phyloP scores from a whole-genome alignment of 352 stramenopile genomes.

The Phytopythium mirpurense region DNA sequence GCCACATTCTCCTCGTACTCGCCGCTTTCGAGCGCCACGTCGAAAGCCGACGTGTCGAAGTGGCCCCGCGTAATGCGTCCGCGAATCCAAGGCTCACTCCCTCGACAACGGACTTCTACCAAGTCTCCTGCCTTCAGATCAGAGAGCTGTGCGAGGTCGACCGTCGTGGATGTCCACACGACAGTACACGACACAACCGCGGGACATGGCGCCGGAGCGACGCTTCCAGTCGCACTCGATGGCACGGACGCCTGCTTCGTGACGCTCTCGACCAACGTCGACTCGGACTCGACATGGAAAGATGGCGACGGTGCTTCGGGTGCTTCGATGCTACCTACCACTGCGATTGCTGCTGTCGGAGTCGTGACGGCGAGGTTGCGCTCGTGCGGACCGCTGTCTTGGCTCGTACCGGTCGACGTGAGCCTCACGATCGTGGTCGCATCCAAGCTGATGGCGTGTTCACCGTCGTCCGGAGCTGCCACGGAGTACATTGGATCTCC shows the following conservation, averaged over 20 bases:
- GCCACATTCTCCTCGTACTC: constrained; percentile 20
- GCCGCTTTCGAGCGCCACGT: constrained; percentile 24
- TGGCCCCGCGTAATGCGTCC: constrained; percentile 12
- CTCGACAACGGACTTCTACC: constrained; percentile 14
- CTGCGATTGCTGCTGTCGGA: too few relatives aligned
- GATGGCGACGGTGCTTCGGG: too few relatives aligned
- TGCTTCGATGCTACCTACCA: too few relatives aligned
- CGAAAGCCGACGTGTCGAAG: constrained; percentile 10
- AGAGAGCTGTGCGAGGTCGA: background rate
- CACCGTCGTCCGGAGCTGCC: background rate
- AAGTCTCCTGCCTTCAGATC: constrained; percentile 11
- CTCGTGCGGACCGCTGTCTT: background rate
- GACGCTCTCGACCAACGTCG: too few relatives aligned
- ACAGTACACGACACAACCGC: constrained; percentile 14
- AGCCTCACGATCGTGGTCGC: background rate
- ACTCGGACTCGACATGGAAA: too few relatives aligned
- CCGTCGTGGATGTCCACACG: constrained; percentile 10
- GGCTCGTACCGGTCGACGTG: background rate
- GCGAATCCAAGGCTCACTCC: constrained; percentile 6
- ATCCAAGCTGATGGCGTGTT: background rate
- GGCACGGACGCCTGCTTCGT: background rate
- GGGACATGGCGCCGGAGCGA: background rate
- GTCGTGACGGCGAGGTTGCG: too few relatives aligned
- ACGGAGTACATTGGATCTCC: background rate
- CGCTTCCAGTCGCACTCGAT: background rate